Evolutionary conservation across 148 eudicot genomes (phyloP), one percentile per base, ranked within the genome.

Genomic region (Persicaria maculosa): DNA sequence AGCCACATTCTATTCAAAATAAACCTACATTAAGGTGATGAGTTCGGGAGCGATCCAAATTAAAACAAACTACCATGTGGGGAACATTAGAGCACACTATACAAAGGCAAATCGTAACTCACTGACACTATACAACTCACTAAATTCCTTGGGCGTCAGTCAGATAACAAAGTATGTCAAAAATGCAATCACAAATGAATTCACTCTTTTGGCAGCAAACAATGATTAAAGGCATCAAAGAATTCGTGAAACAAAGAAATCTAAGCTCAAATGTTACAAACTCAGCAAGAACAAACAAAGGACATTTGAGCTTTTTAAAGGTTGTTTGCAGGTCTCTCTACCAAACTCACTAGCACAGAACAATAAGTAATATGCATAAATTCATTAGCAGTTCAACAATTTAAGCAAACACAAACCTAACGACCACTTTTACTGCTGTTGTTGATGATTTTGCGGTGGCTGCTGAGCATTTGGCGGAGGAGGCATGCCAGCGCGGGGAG

Each of bases 371-470:
- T 9, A 1, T 44, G 25, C 68, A 31, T 10, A 0, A 48, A 8
- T 48, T 8, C 52, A 10, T 48, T 12, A 62, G 9, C 16, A 62
- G 68, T 62, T 62, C 15, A 62, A 31, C 68, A 62, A 4, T 31
- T 62, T 2, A 57, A 22, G 22, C 36, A 20, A 58, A 58, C 4
- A 19, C 22, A 25, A 65, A 43, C 47, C 15, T 4, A 65, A 65
- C 3, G 15, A 65, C 4, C 9, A 5, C 40, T 4, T 40, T 43
- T 16, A 15, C 76, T 74, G 50, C 76, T 73, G 76, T 47, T 85
- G 83, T 76, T 83, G 86, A 47, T 83, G 84, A 62, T 80, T 77
- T 71, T 83, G 83, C 64, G 78, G 83, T 46, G 80, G 86, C 76
- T 85, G 86, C 8, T 85, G 87, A 61, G 75, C 25, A 52, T 80